Evolutionary conservation across 2,329 filamentous ascomycete species (phyloP), one percentile per base, ranked within the genome.

Genomic region (Microcera coccophila): DNA sequence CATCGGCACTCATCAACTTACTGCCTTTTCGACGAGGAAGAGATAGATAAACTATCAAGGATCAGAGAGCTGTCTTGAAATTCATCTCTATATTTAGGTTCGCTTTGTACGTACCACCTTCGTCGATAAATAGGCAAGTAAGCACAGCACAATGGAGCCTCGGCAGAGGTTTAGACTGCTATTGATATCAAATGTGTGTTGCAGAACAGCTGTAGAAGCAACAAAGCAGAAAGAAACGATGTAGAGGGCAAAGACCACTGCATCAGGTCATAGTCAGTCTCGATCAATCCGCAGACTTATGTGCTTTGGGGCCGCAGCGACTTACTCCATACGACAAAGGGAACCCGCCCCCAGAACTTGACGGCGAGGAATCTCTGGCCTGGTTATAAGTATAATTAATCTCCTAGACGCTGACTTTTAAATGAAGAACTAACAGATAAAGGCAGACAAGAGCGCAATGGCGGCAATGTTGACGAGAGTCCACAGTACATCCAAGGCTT

Each of bases 11-110:
- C 1, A 17, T 11, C 11, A 11, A 63, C 72, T 58, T 62, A 79
- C 78, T 33, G 76, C 79, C 62, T 80, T 81, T 58, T 84, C 81
- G 1, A 81, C 79, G 3, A 84, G 65, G 55, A 84, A 84, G 19
- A 79, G 68, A 54, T 84, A 84, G n/a, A 83, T 78, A 17, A 82
- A 62, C 65, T 75, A 15, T 5, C 8, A 18, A 35, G n/a, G n/a
- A n/a, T n/a, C n/a, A n/a, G n/a, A n/a, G n/a, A n/a, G n/a, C n/a
- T n/a, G n/a, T n/a, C n/a, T n/a, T n/a, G n/a, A n/a, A n/a, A n/a
- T n/a, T n/a, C n/a, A n/a, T n/a, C n/a, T n/a, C n/a, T n/a, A n/a
- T n/a, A n/a, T n/a, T n/a, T n/a, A n/a, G n/a, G n/a, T n/a, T n/a
- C n/a, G n/a, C n/a, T n/a, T n/a, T n/a, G n/a, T n/a, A n/a, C 7